Conservation (phyloP, 352 stramenopile genomes). For the Bremia lactucae region DNA sequence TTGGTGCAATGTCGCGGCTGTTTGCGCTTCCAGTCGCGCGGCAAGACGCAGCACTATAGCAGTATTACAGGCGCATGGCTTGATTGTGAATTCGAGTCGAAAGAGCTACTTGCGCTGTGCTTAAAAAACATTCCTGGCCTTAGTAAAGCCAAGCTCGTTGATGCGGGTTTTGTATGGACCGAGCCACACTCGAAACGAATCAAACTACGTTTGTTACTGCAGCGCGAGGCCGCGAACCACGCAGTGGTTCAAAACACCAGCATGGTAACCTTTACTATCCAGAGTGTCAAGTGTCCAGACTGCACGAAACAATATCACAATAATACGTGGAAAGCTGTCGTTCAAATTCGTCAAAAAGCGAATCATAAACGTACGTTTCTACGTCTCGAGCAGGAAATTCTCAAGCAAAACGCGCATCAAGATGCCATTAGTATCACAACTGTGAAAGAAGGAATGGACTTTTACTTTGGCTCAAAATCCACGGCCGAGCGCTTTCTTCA, state of each 20-base stretch:
- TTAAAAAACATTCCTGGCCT: slow-evolving; percentile 61
- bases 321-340: slow-evolving; percentile 51
- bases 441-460: slow-evolving; percentile 71
- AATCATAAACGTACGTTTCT: slow-evolving; percentile 73
- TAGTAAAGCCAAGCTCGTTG: slow-evolving; percentile 58
- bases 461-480: slow-evolving; percentile 60
- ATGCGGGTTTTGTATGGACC: slow-evolving; percentile 76
- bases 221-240: slow-evolving; percentile 64
- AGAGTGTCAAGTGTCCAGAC: slow-evolving; percentile 56
- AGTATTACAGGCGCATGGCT: slow-evolving; percentile 35
- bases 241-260: slow-evolving; percentile 58
- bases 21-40: slow-evolving; percentile 48
- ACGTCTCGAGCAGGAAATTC: slow-evolving; percentile 55
- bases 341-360: slow-evolving; percentile 70
- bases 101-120: slow-evolving; percentile 66
- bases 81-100: slow-evolving; percentile 58
- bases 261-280: slow-evolving; percentile 52
- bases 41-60: slow-evolving; percentile 33
- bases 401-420: slow-evolving; percentile 63
- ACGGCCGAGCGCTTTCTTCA: slow-evolving; percentile 47
- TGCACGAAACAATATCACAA: slow-evolving; percentile 66
- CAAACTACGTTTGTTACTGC: slow-evolving; percentile 59
- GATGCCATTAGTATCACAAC: slow-evolving; percentile 47
- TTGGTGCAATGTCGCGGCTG: slow-evolving; percentile 59
- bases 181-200: slow-evolving; percentile 73